These are phyloP conservation scores for Ophiostoma novo-ulmi DNA, from an alignment of 2,329 filamentous ascomycete species.

Conservation along the genomic window DNA sequence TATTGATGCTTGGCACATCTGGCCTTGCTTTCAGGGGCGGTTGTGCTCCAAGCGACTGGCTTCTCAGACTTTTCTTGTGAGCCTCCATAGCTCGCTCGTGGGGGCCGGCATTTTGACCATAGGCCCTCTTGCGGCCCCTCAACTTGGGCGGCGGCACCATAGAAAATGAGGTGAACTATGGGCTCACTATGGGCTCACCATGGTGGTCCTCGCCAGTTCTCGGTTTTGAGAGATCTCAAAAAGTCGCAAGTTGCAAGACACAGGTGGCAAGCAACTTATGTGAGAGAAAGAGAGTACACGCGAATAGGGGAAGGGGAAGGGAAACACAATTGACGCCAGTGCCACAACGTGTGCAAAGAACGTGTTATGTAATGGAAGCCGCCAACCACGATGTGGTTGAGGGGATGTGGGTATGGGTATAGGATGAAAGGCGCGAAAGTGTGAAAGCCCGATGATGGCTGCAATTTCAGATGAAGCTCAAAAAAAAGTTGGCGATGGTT, in stretches of 20 bases:
- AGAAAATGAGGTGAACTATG: constrained; percentile 6
- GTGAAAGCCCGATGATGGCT: neutral
- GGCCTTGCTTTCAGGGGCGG: constrained; percentile 32
- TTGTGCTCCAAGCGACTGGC: constrained; percentile 30
- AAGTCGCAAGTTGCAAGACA: neutral
- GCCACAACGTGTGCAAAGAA: neutral
- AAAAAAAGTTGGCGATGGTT: neutral
- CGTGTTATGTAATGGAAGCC: neutral
- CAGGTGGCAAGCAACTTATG: neutral
- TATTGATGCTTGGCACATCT: constrained; percentile 37
- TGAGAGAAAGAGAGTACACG: neutral
- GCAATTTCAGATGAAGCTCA: neutral
- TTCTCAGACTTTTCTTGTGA: constrained; percentile 32
- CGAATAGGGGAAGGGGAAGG: neutral
- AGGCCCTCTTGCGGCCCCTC: constrained; percentile 33
- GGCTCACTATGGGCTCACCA: constrained; percentile 30
- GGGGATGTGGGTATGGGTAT: neutral
- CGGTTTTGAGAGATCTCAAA: neutral
- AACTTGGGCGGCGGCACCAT: neutral
- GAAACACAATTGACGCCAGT: neutral
- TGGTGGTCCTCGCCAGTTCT: constrained; percentile 18
- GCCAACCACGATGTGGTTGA: constrained; percentile 16
- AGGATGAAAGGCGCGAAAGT: neutral
- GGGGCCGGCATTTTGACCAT: constrained; percentile 28
- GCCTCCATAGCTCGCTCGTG: constrained; percentile 33